Base-by-base conservation (phyloP, 2,329 filamentous ascomycete genomes). In the Clarireedia homoeocarpa region DNA sequence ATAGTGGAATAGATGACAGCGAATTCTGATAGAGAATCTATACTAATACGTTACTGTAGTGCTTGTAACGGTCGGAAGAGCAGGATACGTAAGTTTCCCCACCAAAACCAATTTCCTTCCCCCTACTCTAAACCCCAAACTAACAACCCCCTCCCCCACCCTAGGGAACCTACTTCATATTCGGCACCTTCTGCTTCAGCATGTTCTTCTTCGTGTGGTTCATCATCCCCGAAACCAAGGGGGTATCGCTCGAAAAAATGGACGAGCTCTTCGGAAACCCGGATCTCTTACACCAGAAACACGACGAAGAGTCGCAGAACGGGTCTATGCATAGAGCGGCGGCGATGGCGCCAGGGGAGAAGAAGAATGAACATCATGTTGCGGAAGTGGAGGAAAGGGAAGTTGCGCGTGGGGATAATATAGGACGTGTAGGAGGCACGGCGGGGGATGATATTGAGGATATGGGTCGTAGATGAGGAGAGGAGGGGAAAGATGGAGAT, bases 201-300 rank as follows among this genome's bases (percentile, higher is more conserved):
- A 86, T 88, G 80, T 67, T 66, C 46, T 63, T 66, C 44, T 67
- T 66, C 47, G 64, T 66, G 6, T 66, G 65, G 60, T 71, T 72
- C 51, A 61, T 71, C 3, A 67, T 72, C 17, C 85, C 85, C 0
- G 85, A 89, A 71, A 89, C 85, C 10, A 88, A 88, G 73, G 85
- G 85, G 15, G 38, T 78, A 57, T 74, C 74, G 45, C 73, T 86
- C 58, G 83, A 86, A 71, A 79, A 77, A 39, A 42, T 38, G 56
- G 53, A 55, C 23, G 30, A 55, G 6, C 36, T 57, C 0, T 57
- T 59, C 17, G 57, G 57, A 1, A 42, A 53, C 4, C 52, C 54
- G 5, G 45, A 53, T 6, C 17, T 47, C 4, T 20, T 40, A 1
- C 52, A 51, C 9, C 30, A 34, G 30, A 40, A 47, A 48, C 20